A percentile compares a stretch with the other conserved stretches of the same genome.
Conservation (phyloP, 2,329 filamentous ascomycete species). For the Scorias spongiosa region DNA sequence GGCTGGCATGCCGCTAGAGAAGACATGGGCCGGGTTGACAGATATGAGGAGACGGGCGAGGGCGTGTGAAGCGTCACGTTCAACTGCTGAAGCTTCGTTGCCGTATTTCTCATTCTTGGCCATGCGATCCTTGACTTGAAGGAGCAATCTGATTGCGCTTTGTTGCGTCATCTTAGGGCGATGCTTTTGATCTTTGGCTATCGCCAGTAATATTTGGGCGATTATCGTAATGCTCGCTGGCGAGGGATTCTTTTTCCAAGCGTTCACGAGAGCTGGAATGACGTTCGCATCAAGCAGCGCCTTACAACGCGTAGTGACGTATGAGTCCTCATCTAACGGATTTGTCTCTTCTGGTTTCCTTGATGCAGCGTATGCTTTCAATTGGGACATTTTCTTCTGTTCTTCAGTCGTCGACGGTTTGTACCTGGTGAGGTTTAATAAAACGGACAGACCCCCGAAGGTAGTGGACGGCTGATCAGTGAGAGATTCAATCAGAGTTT, state of each 20-base stretch:
- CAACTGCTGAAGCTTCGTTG: conserved; percentile 13
- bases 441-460: conserved; percentile 74
- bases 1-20: conserved; percentile 58
- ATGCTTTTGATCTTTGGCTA: conserved; percentile 59
- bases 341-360: conserved; percentile 48
- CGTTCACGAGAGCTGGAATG: conserved; percentile 58
- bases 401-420: conserved; percentile 68
- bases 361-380: conserved; percentile 88
- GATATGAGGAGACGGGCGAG: conserved; percentile 50
- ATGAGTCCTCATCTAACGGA: conserved; percentile 58
- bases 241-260: conserved; percentile 29
- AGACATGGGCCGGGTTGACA: conserved; percentile 50
- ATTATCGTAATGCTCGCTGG: conserved; percentile 55
- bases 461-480: conserved; percentile 34
- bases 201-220: conserved; percentile 59
- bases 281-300: conserved; percentile 64
- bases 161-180: conserved; percentile 78
- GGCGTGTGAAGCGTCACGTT: conserved; percentile 20
- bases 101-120: conserved; percentile 31
- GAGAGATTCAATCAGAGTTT: conserved; percentile 51
- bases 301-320: conserved; percentile 61
- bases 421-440: conserved; percentile 74
- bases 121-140: conserved; percentile 53
- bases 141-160: conserved; percentile 74
- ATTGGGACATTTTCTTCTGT: conserved; percentile 76